Evolutionary conservation across 2,329 filamentous ascomycete species (phyloP).

Genomic region (Colletotrichum euphorbiae): DNA sequence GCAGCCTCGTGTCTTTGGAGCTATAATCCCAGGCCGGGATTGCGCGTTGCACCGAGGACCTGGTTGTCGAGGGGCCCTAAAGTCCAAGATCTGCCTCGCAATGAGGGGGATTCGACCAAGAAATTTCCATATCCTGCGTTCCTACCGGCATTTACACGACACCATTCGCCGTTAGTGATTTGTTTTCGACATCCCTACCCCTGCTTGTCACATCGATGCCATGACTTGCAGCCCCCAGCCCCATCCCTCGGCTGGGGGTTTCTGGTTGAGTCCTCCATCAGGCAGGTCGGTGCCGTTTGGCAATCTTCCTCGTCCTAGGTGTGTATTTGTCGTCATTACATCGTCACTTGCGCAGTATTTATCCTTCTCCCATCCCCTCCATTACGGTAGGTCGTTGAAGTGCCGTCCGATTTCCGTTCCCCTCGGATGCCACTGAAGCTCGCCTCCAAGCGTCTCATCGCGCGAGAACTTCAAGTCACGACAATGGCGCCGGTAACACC

Average conservation of each 20-base stretch:
- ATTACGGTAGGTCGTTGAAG: too few relatives aligned
- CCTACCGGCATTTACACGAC: constrained; percentile 22
- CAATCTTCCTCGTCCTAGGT: not conserved
- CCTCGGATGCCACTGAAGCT: not conserved
- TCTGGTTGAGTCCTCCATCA: constrained; percentile 1
- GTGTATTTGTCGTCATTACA: constrained; percentile 18
- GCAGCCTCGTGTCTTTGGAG: constrained; percentile 13
- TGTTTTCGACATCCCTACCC: constrained; percentile 21
- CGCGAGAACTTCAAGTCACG: not conserved
- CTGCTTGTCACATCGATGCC: constrained; percentile 26
- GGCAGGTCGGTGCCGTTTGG: not conserved
- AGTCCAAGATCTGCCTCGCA: constrained; percentile 33
- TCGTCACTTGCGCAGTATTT: constrained; percentile 20
- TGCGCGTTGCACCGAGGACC: not conserved
- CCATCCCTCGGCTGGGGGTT: constrained; percentile 21
- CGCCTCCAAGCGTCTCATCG: not conserved
- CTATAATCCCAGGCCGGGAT: constrained; percentile 12
- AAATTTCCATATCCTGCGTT: constrained; percentile 22
- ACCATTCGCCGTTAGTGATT: not conserved
- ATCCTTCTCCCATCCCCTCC: not conserved
- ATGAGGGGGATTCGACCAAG: constrained; percentile 28
- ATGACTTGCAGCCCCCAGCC: constrained; percentile 30
- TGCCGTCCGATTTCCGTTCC: constrained; percentile 4
- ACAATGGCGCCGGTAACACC: constrained; percentile 30
- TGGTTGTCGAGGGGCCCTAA: not conserved